Conservation (phyloP, 106 monocot species). For the Vanilla planifolia region DNA sequence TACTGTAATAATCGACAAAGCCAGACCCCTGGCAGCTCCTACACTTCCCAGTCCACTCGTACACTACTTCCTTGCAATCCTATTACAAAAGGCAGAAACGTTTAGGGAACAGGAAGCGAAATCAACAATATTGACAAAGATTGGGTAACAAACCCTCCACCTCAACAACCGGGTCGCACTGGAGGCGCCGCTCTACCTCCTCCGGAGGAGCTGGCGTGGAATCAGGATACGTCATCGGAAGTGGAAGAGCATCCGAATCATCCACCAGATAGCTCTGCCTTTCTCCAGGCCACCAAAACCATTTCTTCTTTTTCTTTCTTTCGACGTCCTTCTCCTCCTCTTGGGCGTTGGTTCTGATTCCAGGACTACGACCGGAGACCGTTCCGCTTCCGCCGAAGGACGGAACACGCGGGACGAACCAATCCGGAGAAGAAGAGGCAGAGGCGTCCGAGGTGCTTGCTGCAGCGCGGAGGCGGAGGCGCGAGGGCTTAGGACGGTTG, state of each 20-base stretch:
- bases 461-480: conserved; percentile 22
- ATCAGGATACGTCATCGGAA: conserved; percentile 62
- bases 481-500: neutral
- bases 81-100: conserved; percentile 10
- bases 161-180: conserved; percentile 51
- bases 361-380: conserved; percentile 12
- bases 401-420: conserved; percentile 45
- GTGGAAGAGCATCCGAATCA: conserved; percentile 55
- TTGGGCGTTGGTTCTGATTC: conserved; percentile 34
- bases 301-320: conserved; percentile 38
- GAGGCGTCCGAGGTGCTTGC: conserved; percentile 23
- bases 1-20: conserved; percentile 59
- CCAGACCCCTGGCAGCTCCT: conserved; percentile 85
- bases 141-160: conserved; percentile 6
- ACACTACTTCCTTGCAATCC: conserved; percentile 67
- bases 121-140: neutral
- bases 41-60: conserved; percentile 91
- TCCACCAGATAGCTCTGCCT: conserved; percentile 66
- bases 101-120: neutral
- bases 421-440: conserved; percentile 32
- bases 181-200: conserved; percentile 59
- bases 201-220: conserved; percentile 43
- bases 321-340: conserved; percentile 19
- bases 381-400: conserved; percentile 7
- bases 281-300: conserved; percentile 87